Evolutionary conservation across 768 basidiomycete genomes (phyloP), one percentile per base, ranked within the genome.

Genomic region (Lentinula sp.): DNA sequence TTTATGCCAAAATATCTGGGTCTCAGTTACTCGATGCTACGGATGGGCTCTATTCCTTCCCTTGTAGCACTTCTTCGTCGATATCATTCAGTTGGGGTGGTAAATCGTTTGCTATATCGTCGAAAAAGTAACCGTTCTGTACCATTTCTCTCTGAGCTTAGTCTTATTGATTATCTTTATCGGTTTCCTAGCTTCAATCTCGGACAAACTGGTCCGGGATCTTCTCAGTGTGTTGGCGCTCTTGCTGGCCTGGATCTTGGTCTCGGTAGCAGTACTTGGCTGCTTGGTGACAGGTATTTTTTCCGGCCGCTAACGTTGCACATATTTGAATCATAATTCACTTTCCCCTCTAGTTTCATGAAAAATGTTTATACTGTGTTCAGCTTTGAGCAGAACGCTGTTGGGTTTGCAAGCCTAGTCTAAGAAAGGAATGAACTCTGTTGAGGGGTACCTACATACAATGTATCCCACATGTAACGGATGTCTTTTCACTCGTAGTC

Each of bases 281-380:
- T 77, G 51, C 45, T 77, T 32, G 76, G 76, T 6, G 74, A 74
- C 36, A 42, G 8, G 42, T 35, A 32, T 35, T 48, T 50, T 15
- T 48, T n/a, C 3, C 16, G 18, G 3, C 18, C 18, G 53, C 28
- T 52, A 45, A 35, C 1, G 6, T 35, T 50, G 28, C 20, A 41
- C 46, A 8, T 4, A 16, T 41, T 4, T 10, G 20, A 33, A 13
- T 32, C 56, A 43, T 12, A 18, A 28, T 32, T 23, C 2, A 37
- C 43, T 39, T 4, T 23, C 6, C 6, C 28, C n/a, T 9, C 12
- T 48, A 59, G 57, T 9, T 80, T 81, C 66, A 61, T 81, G 68
- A 70, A 68, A 63, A 76, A 74, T 56, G 76, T 78, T n/a, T 81
- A 79, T 62, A 66, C 75, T 1, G 67, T 67, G 28, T 79, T 79